A percentile compares a stretch with the other conserved stretches of the same genome.
phyloP scores from a whole-genome alignment of 768 basidiomycete genomes.

The Phylloporus arenicola region DNA sequence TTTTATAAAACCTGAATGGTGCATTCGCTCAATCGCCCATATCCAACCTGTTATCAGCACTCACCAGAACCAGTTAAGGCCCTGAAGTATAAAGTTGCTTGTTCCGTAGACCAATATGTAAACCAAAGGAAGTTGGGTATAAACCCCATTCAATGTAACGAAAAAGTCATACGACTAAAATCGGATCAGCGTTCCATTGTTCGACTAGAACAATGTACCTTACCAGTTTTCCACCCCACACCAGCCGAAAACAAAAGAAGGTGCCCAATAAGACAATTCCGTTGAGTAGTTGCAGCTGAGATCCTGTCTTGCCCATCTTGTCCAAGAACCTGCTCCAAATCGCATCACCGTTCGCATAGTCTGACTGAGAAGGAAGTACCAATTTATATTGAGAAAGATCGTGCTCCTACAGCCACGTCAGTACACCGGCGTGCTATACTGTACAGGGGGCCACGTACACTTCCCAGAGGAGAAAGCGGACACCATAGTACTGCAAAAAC shows the following conservation, averaged over 20 bases:
- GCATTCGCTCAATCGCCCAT: background rate
- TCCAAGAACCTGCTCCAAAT: constrained; percentile 57
- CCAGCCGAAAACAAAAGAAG: constrained; percentile 66
- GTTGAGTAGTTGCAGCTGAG: constrained; percentile 63
- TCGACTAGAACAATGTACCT: background rate
- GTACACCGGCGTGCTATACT: background rate
- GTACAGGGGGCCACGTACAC: constrained; percentile 37
- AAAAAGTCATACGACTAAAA: constrained; percentile 64
- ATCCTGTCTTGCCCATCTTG: constrained; percentile 68
- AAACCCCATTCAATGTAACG: constrained; percentile 50
- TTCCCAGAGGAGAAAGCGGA: constrained; percentile 82
- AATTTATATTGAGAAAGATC: constrained; percentile 83
- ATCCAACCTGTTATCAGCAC: constrained; percentile 13
- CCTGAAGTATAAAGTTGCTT: constrained; percentile 64
- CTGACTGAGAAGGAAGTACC: constrained; percentile 40
- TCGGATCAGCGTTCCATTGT: constrained; percentile 2
- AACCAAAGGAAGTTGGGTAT: constrained; percentile 46
- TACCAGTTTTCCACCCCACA: constrained; percentile 58
- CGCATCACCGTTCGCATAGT: background rate
- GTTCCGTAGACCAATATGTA: constrained; percentile 47
- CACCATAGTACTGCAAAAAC: constrained; percentile 74
- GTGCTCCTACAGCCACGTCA: constrained; percentile 51
- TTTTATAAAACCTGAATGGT: constrained; percentile 57
- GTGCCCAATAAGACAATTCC: constrained; percentile 58
- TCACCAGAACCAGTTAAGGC: constrained; percentile 79